phyloP scores from a whole-genome alignment of 345 rosid genomes.

The Hibiscus syriacus region DNA sequence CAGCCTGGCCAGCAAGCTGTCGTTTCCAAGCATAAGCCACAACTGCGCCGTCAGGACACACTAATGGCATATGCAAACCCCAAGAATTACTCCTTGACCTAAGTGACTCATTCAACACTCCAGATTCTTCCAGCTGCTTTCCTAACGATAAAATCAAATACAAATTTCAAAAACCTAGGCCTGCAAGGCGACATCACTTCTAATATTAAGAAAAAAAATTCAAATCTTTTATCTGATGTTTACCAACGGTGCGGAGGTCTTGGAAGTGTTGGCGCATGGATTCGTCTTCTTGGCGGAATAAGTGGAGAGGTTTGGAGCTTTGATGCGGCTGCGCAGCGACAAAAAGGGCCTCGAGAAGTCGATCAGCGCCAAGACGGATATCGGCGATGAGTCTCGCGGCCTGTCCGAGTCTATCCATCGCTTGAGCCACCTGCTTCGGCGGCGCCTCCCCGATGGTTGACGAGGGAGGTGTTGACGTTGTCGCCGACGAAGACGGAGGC shows the following conservation, averaged over 20 bases:
- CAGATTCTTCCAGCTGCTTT: constrained; percentile 79
- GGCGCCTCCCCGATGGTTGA: constrained; percentile 60
- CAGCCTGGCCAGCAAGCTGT: constrained; percentile 99
- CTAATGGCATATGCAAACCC: constrained; percentile 95
- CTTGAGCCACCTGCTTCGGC: constrained; percentile 87
- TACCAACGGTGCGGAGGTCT: constrained; percentile 72
- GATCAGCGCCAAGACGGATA: constrained; percentile 81
- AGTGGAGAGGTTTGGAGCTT: constrained; percentile 46
- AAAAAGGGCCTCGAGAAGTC: constrained; percentile 81
- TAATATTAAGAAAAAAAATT: not conserved
- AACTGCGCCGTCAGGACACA: constrained; percentile 94
- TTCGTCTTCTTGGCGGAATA: constrained; percentile 60
- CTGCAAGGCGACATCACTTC: not conserved
- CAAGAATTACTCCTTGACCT: constrained; percentile 72
- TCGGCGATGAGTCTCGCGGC: constrained; percentile 87
- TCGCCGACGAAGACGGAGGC: constrained; percentile 10
- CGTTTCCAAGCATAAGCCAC: constrained; percentile 99
- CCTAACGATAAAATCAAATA: constrained; percentile 34
- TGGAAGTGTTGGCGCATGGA: constrained; percentile 84
- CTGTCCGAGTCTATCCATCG: constrained; percentile 85
- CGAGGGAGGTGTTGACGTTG: constrained; percentile 15
- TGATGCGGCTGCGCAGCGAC: constrained; percentile 61
- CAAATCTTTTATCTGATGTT: too few species aligned
- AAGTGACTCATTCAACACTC: constrained; percentile 74
- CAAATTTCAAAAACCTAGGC: not conserved